A percentile compares a stretch with the other conserved stretches of the same genome.
Conservation (phyloP, 2,329 filamentous ascomycete genomes). For the Capronia epimyces region DNA sequence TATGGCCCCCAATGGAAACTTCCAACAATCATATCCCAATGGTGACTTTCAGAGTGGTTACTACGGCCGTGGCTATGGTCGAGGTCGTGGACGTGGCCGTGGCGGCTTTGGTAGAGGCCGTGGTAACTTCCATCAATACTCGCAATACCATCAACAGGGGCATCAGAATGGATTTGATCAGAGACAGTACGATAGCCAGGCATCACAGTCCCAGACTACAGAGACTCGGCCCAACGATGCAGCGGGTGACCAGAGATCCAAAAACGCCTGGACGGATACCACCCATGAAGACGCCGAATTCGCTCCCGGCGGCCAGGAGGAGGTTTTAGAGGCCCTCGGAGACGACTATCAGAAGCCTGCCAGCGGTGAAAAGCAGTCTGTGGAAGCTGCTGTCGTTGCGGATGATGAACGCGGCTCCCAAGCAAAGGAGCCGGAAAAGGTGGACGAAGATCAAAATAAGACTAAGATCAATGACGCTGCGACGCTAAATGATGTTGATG, state of each 20-base stretch:
- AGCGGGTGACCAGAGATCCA: slow-evolving; percentile 15
- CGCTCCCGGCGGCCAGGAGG: slow-evolving; percentile 34
- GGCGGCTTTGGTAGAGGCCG: slow-evolving; percentile 43
- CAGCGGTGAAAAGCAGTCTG: slow-evolving; percentile 9
- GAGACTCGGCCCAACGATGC: slow-evolving; percentile 11
- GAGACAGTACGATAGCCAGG: slow-evolving; percentile 18
- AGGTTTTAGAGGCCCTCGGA: slow-evolving; percentile 31
- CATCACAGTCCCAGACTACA: slow-evolving; percentile 6
- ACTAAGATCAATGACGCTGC: slow-evolving; percentile 5
- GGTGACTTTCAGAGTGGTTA: slow-evolving; percentile 63
- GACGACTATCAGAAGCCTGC: slow-evolving; percentile 24
- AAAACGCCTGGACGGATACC: slow-evolving; percentile 13
- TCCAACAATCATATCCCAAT: slow-evolving; percentile 55
- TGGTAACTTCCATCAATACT: slow-evolving; percentile 34
- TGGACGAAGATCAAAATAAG: slow-evolving; percentile 3
- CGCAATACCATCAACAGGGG: slow-evolving; percentile 33
- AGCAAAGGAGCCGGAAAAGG: slow-evolving; percentile 14
- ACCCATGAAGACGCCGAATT: slow-evolving; percentile 34
- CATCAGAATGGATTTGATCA: slow-evolving; percentile 18
- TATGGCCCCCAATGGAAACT: slow-evolving; percentile 76
- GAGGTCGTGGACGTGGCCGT: slow-evolving; percentile 61
- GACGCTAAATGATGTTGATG: not conserved
- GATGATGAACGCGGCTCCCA: slow-evolving; percentile 4
- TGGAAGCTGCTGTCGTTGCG: slow-evolving; percentile 2
- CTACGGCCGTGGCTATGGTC: slow-evolving; percentile 64